phyloP scores from a whole-genome alignment of 2,329 filamentous ascomycete species.

The Rhynchosporium graminicola region DNA sequence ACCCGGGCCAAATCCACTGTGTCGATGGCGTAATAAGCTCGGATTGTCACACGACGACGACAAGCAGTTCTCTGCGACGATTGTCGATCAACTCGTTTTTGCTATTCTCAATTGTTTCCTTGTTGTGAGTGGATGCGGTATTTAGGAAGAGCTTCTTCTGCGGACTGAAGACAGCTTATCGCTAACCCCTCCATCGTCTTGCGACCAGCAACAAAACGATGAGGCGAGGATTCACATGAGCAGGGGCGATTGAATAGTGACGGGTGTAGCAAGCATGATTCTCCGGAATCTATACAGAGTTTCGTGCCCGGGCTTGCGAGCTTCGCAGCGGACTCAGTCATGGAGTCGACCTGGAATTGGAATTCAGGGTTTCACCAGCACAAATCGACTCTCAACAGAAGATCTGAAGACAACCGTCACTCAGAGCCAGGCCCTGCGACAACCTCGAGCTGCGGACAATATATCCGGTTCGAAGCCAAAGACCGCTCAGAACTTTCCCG shows the following conservation, averaged over 20 bases:
- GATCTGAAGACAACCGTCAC: conserved; percentile 25
- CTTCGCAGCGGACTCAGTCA: conserved; percentile 29
- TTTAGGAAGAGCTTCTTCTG: neutral
- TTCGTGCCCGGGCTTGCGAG: conserved; percentile 36
- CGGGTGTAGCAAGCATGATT: conserved; percentile 34
- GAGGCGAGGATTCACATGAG: conserved; percentile 26
- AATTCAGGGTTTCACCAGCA: conserved; percentile 38
- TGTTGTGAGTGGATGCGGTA: neutral
- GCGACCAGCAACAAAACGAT: conserved; percentile 26
- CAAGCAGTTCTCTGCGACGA: neutral
- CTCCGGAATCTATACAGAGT: conserved; percentile 35
- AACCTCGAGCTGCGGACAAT: conserved; percentile 29
- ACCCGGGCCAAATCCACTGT: conserved; percentile 7
- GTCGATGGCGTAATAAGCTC: conserved; percentile 32
- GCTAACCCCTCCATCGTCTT: conserved; percentile 32
- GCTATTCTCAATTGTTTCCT: neutral
- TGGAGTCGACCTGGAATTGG: conserved; percentile 30
- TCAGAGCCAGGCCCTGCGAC: conserved; percentile 30
- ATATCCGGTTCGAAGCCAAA: conserved; percentile 32
- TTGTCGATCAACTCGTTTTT: neutral
- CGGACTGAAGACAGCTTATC: conserved; percentile 15
- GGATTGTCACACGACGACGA: conserved; percentile 16
- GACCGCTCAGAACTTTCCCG: conserved; percentile 30
- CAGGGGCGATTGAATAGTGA: conserved; percentile 26
- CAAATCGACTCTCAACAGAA: conserved; percentile 32